These are phyloP conservation scores for Aspergillus latus DNA, from an alignment of 2,329 filamentous ascomycete species.

Conservation along the genomic window DNA sequence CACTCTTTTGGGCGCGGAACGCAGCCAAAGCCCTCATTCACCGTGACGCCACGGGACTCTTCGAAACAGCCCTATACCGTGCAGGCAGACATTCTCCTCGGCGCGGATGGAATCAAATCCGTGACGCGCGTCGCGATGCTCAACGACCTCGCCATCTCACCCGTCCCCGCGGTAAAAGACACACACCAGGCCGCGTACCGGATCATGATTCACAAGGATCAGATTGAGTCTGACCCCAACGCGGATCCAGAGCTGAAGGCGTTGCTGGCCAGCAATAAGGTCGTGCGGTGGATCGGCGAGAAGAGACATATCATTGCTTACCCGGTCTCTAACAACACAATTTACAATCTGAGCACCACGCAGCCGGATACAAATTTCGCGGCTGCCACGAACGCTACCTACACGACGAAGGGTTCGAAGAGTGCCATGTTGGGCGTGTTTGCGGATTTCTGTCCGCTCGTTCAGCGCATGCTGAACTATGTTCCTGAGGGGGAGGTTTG, in stretches of 20 bases:
- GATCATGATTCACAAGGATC: slow-evolving; percentile 52
- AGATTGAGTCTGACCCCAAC: slow-evolving; percentile 48
- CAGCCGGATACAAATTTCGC: slow-evolving; percentile 63
- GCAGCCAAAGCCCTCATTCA: slow-evolving; percentile 58
- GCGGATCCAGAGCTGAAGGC: slow-evolving; percentile 53
- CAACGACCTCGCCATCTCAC: slow-evolving; percentile 36
- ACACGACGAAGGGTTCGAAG: slow-evolving; percentile 63
- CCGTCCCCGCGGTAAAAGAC: slow-evolving; percentile 46
- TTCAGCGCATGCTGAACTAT: slow-evolving; percentile 60
- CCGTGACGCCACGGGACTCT: slow-evolving; percentile 57
- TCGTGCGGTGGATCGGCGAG: slow-evolving; percentile 65
- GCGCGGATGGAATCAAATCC: slow-evolving; percentile 57
- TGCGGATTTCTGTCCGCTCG: slow-evolving; percentile 60
- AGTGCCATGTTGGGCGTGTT: slow-evolving; percentile 61
- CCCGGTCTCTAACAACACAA: slow-evolving; percentile 60
- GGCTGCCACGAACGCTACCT: slow-evolving; percentile 58
- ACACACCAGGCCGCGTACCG: slow-evolving; percentile 57
- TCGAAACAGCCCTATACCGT: slow-evolving; percentile 49
- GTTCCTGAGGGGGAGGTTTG: slow-evolving; percentile 65
- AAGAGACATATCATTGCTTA: slow-evolving; percentile 69
- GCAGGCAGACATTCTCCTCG: slow-evolving; percentile 53
- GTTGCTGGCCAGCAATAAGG: slow-evolving; percentile 58
- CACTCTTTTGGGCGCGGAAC: slow-evolving; percentile 51
- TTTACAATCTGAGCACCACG: slow-evolving; percentile 66
- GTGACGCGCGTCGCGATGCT: slow-evolving; percentile 46